Conservation (phyloP, 2,329 filamentous ascomycete species). For the Fusarium chuoi region DNA sequence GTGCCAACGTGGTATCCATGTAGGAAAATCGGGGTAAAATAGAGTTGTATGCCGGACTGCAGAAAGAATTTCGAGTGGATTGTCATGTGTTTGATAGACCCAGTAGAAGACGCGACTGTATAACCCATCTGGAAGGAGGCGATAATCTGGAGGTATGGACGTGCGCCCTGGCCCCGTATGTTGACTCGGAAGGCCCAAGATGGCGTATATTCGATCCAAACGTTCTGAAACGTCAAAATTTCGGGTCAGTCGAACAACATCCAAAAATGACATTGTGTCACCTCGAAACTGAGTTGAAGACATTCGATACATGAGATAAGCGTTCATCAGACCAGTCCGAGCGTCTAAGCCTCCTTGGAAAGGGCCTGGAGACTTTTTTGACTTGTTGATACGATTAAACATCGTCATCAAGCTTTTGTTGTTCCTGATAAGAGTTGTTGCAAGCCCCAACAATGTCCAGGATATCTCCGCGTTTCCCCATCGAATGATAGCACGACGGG, state of each 20-base stretch:
- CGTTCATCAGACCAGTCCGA: background rate
- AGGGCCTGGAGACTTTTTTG: background rate
- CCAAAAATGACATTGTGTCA: background rate
- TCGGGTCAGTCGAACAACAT: background rate
- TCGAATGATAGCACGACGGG: background rate
- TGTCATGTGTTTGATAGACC: background rate
- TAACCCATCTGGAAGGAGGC: background rate
- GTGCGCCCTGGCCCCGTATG: background rate
- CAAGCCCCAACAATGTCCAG: background rate
- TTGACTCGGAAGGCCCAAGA: background rate
- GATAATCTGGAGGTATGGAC: background rate
- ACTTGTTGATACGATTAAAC: background rate
- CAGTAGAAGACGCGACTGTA: background rate
- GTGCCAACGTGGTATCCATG: background rate
- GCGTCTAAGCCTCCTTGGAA: background rate
- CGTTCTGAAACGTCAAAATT: background rate
- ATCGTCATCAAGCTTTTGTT: background rate
- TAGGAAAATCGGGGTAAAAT: background rate
- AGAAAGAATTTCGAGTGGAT: background rate
- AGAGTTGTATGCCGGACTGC: background rate
- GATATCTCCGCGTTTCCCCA: background rate
- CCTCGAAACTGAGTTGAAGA: background rate
- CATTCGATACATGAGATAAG: background rate
- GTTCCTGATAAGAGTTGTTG: background rate
- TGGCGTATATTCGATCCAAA: background rate